Evolutionary conservation across 768 basidiomycete species (phyloP).

Genomic region (Leucocoprinus birnbaumii): DNA sequence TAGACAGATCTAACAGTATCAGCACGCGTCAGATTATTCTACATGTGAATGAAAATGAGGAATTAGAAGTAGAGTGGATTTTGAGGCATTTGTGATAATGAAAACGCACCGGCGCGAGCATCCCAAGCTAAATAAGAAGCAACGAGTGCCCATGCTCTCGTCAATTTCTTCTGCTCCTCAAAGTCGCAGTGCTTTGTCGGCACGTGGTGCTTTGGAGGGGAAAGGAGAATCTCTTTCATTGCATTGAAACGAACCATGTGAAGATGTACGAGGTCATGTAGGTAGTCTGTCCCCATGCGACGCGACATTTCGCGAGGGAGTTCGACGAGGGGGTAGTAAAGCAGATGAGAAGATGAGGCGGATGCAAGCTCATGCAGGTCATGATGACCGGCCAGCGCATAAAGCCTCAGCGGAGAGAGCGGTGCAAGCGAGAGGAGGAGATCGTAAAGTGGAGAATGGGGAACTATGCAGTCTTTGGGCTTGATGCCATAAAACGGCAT

Average conservation of each 20-base stretch:
- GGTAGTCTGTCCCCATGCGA: constrained; percentile 32
- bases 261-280: constrained; percentile 33
- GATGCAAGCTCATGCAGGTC: constrained; percentile 34
- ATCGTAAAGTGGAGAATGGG: constrained; percentile 21
- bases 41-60: not conserved
- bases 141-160: constrained; percentile 35
- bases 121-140: constrained; percentile 35
- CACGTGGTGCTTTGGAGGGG: constrained; percentile 27
- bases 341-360: constrained; percentile 32
- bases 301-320: constrained; percentile 31
- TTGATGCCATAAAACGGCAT: constrained; percentile 20
- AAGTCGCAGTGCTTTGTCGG: constrained; percentile 26
- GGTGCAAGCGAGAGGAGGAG: constrained; percentile 21
- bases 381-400: constrained; percentile 27
- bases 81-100: too few relatives aligned
- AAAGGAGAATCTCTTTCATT: constrained; percentile 26
- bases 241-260: constrained; percentile 29
- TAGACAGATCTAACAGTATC: constrained; percentile 23
- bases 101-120: constrained; percentile 26
- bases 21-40: not conserved
- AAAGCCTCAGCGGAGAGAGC: constrained; percentile 32
- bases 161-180: constrained; percentile 29
- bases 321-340: constrained; percentile 24
- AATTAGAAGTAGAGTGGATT: not conserved
- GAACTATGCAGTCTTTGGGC: constrained; percentile 19